Evolutionary conservation across 306 rosid species (phyloP).

Genomic region (Luffa acutangula): DNA sequence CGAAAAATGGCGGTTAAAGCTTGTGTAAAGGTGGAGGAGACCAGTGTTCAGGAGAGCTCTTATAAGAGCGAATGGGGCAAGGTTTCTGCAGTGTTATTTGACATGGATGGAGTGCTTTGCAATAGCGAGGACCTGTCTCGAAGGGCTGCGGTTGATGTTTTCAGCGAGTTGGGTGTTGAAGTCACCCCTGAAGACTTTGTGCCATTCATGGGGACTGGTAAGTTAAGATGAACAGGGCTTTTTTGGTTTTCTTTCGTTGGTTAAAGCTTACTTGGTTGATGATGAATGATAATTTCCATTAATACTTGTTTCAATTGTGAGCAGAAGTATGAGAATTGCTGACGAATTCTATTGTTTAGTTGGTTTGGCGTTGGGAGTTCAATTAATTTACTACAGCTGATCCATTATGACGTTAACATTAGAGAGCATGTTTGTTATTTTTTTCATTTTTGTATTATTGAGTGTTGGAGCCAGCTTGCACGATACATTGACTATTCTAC

Average conservation of each 20-base stretch:
- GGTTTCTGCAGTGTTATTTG: slow-evolving; percentile 86
- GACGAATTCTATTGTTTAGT: background rate
- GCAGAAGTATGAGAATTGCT: background rate
- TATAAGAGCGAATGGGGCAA: slow-evolving; percentile 54
- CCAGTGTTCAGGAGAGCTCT: slow-evolving; percentile 20
- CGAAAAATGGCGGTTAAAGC: slow-evolving; percentile 36
- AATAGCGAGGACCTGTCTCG: slow-evolving; percentile 82
- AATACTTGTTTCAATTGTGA: background rate
- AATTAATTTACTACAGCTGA: background rate
- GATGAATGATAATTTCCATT: background rate
- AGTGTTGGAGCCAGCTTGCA: no score
- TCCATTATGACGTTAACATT: background rate
- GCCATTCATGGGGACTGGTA: slow-evolving; percentile 96
- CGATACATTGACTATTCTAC: no score
- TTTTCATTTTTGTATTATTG: no score
- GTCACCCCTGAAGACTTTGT: slow-evolving; percentile 76
- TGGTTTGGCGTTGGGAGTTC: background rate
- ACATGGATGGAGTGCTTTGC: slow-evolving; percentile 96
- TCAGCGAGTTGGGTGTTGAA: slow-evolving; percentile 74
- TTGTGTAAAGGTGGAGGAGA: slow-evolving; percentile 51
- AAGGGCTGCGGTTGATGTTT: slow-evolving; percentile 73
- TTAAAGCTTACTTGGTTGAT: background rate
- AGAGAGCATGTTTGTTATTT: background rate
- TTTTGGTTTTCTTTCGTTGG: background rate
- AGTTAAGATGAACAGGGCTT: background rate